Percentiles rank a stretch among this genome's conserved stretches.
These are phyloP conservation scores for Staphylotrichum longicolle DNA, from an alignment of 495 filamentous ascomycete genomes.

Conservation along the genomic window DNA sequence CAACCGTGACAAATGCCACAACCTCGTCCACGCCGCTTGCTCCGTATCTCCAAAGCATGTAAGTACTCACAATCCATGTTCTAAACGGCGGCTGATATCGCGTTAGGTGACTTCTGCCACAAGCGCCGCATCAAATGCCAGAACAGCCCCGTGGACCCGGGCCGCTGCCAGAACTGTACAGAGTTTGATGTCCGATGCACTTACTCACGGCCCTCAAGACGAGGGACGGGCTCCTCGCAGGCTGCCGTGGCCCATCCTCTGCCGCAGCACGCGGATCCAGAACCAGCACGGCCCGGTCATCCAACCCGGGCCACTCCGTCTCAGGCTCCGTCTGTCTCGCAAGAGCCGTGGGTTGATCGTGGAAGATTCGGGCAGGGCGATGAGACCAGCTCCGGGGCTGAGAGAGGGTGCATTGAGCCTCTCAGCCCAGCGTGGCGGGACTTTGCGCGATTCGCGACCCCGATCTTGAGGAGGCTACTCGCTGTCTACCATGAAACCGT, in stretches of 20 bases:
- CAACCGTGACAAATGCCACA: conserved; percentile 7
- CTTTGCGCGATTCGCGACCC: conserved; percentile 21
- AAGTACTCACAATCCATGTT: conserved; percentile 8
- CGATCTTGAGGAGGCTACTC: conserved; percentile 29
- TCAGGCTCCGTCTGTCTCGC: neutral
- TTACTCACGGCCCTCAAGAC: conserved; percentile 17
- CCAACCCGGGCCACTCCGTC: conserved; percentile 2
- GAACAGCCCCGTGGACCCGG: conserved; percentile 22
- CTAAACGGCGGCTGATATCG: conserved; percentile 11
- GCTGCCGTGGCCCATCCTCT: neutral
- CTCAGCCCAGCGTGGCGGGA: conserved; percentile 21
- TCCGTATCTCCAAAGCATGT: conserved; percentile 24
- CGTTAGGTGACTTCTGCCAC: conserved; percentile 35
- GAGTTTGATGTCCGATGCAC: conserved; percentile 27
- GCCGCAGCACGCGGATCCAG: conserved; percentile 10
- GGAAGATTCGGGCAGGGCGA: conserved; percentile 4
- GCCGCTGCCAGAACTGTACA: conserved; percentile 32
- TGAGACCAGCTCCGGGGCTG: conserved; percentile 5
- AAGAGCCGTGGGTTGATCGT: conserved; percentile 6
- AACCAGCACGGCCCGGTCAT: neutral
- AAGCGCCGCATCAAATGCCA: conserved; percentile 37
- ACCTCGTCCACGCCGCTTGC: conserved; percentile 17
- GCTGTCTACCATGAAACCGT: conserved; percentile 48
- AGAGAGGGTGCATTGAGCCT: conserved; percentile 13
- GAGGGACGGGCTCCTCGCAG: conserved; percentile 11